Conservation (phyloP, 306 rosid genomes). For the Trifolium dubium region DNA sequence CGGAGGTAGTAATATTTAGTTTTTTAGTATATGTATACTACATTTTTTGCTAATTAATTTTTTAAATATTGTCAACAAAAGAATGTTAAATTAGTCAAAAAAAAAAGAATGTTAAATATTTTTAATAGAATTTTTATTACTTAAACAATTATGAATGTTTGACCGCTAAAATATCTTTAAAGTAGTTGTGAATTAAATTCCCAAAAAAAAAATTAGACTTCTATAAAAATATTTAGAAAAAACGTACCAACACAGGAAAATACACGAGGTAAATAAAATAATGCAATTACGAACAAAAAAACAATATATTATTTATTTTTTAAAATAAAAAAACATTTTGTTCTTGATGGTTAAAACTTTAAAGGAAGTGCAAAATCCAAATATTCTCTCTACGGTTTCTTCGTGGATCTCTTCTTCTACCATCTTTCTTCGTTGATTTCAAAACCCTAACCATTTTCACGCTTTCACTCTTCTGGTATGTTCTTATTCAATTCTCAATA, state of each 20-base stretch:
- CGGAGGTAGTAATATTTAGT: too few relatives aligned
- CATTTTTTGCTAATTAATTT: too few relatives aligned
- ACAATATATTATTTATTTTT: not conserved
- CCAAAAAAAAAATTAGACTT: not conserved
- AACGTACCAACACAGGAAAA: not conserved
- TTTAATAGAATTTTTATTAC: too few relatives aligned
- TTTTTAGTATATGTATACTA: too few relatives aligned
- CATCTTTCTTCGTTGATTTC: constrained; percentile 37
- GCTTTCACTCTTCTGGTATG: constrained; percentile 36
- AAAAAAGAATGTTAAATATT: too few relatives aligned
- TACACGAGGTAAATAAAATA: not conserved
- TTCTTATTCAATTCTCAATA: constrained; percentile 34
- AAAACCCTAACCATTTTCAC: constrained; percentile 24
- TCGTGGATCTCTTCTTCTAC: constrained; percentile 49
- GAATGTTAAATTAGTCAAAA: too few relatives aligned
- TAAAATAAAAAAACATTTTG: constrained; percentile 41
- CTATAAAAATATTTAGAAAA: not conserved
- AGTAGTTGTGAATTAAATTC: too few relatives aligned
- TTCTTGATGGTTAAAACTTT: constrained; percentile 48
- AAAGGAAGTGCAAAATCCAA: constrained; percentile 52
- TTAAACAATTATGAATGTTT: too few relatives aligned
- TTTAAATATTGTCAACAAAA: too few relatives aligned
- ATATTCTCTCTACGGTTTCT: constrained; percentile 32
- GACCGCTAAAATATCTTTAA: too few relatives aligned
- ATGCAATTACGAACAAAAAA: not conserved